phyloP scores from a whole-genome alignment of 108 stramenopile species.

The Cyclostephanos invisitatus region DNA sequence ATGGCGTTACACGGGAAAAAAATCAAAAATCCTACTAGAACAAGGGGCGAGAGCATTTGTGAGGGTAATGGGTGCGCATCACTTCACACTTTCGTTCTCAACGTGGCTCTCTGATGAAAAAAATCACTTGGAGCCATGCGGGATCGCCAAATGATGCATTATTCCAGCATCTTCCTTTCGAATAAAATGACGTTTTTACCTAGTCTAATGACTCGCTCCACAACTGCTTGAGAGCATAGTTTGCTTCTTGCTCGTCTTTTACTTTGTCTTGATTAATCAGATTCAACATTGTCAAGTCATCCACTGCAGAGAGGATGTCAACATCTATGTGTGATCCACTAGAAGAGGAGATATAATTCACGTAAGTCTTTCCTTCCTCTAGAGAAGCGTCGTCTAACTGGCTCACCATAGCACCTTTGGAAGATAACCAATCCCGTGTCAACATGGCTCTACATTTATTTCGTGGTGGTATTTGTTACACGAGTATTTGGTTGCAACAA shows the following conservation, averaged over 20 bases:
- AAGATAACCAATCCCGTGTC: constrained; percentile 34
- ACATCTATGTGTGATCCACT: constrained; percentile 43
- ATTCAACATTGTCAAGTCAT: constrained; percentile 60
- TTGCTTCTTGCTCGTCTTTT: constrained; percentile 16
- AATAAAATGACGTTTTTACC: too few species aligned
- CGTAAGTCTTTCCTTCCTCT: constrained; percentile 29
- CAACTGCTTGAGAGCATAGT: constrained; percentile 14
- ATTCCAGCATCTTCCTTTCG: too few species aligned
- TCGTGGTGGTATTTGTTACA: constrained; percentile 1
- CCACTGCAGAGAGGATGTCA: constrained; percentile 56
- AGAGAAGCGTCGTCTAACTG: constrained; percentile 15
- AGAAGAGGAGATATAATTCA: constrained; percentile 24
- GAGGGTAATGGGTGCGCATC: neutral
- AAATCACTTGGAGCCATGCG: too few species aligned
- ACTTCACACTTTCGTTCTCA: neutral
- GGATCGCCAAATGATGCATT: too few species aligned
- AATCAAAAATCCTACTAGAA: constrained; percentile 2
- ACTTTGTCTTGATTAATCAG: constrained; percentile 32
- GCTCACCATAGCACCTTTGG: constrained; percentile 32
- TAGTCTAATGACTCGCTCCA: constrained; percentile 22
- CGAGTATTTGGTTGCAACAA: too few species aligned
- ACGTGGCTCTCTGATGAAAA: neutral
- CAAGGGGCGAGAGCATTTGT: neutral
- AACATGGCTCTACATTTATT: constrained; percentile 42
- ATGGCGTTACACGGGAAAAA: neutral